Percentiles rank a stretch among this genome's conserved stretches.
Conservation (phyloP, 306 rosid genomes). For the Vachellia pachyceras region DNA sequence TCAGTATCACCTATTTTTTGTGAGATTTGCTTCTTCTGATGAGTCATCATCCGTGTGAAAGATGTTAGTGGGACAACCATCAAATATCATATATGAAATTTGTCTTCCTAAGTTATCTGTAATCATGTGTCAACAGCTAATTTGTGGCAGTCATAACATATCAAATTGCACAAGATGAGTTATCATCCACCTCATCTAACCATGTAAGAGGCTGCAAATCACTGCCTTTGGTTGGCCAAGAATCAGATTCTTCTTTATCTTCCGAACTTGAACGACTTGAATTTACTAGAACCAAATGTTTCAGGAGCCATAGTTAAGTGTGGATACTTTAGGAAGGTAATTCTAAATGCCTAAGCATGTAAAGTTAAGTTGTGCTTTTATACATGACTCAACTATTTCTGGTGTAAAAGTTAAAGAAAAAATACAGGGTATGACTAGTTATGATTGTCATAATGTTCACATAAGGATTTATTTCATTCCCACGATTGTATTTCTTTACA, state of each 20-base stretch:
- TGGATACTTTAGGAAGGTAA: background rate
- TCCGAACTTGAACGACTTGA: background rate
- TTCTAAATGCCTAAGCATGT: background rate
- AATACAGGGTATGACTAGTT: background rate
- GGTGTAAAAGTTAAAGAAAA: background rate
- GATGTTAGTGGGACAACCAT: slow-evolving; percentile 4
- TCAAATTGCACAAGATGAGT: background rate
- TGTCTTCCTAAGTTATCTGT: background rate
- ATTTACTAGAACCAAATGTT: background rate
- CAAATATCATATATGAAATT: slow-evolving; percentile 19
- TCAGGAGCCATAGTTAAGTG: background rate
- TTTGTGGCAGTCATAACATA: background rate
- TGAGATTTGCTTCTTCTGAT: slow-evolving; percentile 14
- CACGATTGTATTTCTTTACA: slow-evolving; percentile 27
- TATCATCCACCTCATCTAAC: background rate
- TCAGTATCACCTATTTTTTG: background rate
- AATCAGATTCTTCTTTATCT: background rate
- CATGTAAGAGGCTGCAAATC: background rate
- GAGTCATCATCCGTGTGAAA: background rate
- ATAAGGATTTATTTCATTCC: slow-evolving; percentile 15
- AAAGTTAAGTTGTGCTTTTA: background rate
- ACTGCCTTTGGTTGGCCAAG: background rate
- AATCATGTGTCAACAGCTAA: background rate
- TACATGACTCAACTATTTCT: background rate
- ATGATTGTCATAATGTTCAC: slow-evolving; percentile 10